Conservation (phyloP, 495 filamentous ascomycete species). For the Hapsidospora chrysogenum region DNA sequence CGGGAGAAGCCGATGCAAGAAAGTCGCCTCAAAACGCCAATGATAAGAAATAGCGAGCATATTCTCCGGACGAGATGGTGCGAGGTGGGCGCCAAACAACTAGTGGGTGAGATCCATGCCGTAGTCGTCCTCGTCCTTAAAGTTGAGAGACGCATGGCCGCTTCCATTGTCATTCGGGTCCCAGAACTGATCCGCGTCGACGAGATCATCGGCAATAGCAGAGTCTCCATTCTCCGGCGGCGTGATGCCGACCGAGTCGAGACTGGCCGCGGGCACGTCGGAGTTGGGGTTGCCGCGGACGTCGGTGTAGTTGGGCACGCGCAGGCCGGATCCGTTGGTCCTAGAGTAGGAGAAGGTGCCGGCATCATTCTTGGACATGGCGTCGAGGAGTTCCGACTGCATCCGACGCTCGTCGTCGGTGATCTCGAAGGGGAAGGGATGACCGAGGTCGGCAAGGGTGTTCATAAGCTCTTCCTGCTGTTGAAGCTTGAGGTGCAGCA, state of each 20-base stretch:
- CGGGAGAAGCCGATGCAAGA: background rate
- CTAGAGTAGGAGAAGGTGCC: constrained; percentile 63
- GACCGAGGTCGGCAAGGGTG: constrained; percentile 51
- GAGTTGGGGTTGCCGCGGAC: constrained; percentile 63
- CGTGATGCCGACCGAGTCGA: constrained; percentile 3
- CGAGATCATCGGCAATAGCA: constrained; percentile 36
- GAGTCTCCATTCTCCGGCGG: constrained; percentile 14
- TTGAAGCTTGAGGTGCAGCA: constrained; percentile 68
- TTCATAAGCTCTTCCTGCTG: constrained; percentile 75
- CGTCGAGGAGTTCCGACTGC: constrained; percentile 77
- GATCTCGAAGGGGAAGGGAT: constrained; percentile 60
- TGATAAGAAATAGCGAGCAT: no score
- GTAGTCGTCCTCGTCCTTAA: constrained; percentile 89
- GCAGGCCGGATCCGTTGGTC: constrained; percentile 64
- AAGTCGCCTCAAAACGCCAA: no score
- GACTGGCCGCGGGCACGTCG: constrained; percentile 39
- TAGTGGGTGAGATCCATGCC: constrained; percentile 48
- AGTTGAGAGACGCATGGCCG: constrained; percentile 35
- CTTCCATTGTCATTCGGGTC: constrained; percentile 46
- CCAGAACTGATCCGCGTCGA: constrained; percentile 49
- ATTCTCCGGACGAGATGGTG: no score
- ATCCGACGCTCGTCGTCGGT: constrained; percentile 90
- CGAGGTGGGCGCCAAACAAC: constrained; percentile 2
- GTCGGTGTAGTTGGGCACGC: constrained; percentile 88
- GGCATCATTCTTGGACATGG: constrained; percentile 63